A percentile compares a stretch with the other conserved stretches of the same genome.
phyloP scores from a whole-genome alignment of 805 yeast species.

The Torulaspora indica region DNA sequence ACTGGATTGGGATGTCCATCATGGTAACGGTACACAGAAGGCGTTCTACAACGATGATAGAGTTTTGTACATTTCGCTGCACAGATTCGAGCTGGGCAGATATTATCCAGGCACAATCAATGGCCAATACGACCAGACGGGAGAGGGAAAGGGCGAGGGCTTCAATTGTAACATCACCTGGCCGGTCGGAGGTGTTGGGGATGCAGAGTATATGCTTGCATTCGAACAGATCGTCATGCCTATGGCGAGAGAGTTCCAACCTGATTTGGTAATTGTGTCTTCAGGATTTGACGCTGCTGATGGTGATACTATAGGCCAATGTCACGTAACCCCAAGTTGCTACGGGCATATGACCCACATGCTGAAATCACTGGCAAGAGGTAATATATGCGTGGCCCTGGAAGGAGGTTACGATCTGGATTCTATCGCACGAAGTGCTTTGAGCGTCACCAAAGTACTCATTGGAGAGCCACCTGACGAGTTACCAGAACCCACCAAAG shows the following conservation, averaged over 20 bases:
- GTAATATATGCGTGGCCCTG: conserved; percentile 79
- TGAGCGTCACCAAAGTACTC: conserved; percentile 85
- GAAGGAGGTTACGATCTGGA: conserved; percentile 98
- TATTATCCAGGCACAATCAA: conserved; percentile 92
- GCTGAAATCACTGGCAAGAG: conserved; percentile 81
- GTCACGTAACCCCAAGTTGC: conserved; percentile 92
- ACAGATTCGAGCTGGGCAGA: conserved; percentile 85
- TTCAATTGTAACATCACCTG: conserved; percentile 88
- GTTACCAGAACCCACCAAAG: conserved; percentile 44
- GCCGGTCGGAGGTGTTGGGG: conserved; percentile 88
- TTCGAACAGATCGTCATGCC: conserved; percentile 85
- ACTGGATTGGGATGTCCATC: conserved; percentile 98
- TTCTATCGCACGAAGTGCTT: conserved; percentile 82
- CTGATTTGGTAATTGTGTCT: conserved; percentile 87
- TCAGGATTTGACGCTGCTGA: conserved; percentile 99
- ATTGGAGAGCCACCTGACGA: conserved; percentile 94
- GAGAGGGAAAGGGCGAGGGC: conserved; percentile 85
- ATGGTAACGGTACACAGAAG: conserved; percentile 97
- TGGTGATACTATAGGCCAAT: conserved; percentile 95
- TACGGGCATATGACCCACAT: conserved; percentile 95
- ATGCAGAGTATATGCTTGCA: conserved; percentile 92
- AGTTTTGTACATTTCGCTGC: conserved; percentile 85
- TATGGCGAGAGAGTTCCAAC: conserved; percentile 78
- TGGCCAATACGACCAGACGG: conserved; percentile 76
- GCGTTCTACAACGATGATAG: conserved; percentile 86